Conservation (phyloP, 73 alveolate genomes). For the Stentor roeselii region DNA sequence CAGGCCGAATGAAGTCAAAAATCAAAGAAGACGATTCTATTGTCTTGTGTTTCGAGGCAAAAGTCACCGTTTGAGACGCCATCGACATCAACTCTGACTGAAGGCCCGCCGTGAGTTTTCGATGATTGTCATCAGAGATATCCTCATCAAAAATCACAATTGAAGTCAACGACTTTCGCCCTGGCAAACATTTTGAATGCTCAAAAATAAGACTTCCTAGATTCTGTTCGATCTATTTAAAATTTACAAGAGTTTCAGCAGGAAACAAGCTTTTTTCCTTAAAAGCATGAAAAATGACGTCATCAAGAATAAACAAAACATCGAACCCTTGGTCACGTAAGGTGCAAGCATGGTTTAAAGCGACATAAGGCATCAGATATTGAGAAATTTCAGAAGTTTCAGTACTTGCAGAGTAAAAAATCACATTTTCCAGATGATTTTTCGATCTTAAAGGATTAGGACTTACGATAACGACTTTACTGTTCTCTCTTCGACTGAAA, state of each 20-base stretch:
- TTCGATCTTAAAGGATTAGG: constrained; percentile 1
- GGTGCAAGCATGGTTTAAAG: constrained; percentile 7
- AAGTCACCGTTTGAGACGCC: neutral
- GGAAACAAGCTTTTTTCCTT: constrained; percentile 1
- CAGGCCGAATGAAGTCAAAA: neutral
- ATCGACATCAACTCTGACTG: neutral
- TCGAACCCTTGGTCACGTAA: constrained; percentile 12
- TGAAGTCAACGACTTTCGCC: neutral
- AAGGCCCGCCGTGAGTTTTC: neutral
- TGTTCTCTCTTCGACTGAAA: neutral
- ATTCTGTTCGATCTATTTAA: neutral
- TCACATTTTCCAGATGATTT: neutral
- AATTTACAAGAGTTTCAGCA: neutral
- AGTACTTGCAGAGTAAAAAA: neutral
- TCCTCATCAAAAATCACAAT: neutral
- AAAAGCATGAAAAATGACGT: neutral
- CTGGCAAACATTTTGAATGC: neutral
- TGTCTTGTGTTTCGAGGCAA: neutral
- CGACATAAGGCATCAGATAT: neutral
- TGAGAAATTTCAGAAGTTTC: neutral
- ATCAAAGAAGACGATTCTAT: neutral
- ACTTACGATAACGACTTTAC: constrained; percentile 17
- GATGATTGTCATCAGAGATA: neutral
- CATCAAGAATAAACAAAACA: neutral
- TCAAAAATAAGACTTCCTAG: constrained; percentile 14